Percentiles rank a stretch among this genome's conserved stretches.
These are phyloP conservation scores for Entoloma clypeatum DNA, from an alignment of 1,284 basidiomycete species.

Conservation along the genomic window DNA sequence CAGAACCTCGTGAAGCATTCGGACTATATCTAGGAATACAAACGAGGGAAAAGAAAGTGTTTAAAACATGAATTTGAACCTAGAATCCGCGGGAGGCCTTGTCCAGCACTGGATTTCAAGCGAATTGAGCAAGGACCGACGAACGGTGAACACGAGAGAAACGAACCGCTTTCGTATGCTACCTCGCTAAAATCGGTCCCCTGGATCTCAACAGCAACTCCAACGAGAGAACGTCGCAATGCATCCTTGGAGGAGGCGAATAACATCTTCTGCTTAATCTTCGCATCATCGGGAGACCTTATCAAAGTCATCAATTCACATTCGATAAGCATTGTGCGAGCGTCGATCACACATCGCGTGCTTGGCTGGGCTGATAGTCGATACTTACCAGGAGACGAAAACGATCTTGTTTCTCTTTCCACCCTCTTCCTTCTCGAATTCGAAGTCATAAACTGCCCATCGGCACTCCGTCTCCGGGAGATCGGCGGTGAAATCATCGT, in stretches of 20 bases:
- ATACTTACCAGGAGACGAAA: conserved; percentile 78
- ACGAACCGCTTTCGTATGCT: conserved; percentile 72
- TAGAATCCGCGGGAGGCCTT: conserved; percentile 26
- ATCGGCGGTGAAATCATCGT: conserved; percentile 75
- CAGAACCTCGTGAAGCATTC: conserved; percentile 6
- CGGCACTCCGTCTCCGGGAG: conserved; percentile 78
- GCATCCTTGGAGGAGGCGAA: conserved; percentile 91
- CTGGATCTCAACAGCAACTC: conserved; percentile 81
- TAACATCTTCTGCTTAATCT: conserved; percentile 94
- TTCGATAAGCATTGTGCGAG: background rate
- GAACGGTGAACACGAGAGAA: conserved; percentile 5
- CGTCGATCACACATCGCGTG: conserved; percentile 9
- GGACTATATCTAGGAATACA: conserved; percentile 10
- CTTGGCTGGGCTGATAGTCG: conserved; percentile 5
- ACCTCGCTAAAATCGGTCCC: conserved; percentile 84
- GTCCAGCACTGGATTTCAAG: conserved; percentile 24
- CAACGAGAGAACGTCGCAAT: conserved; percentile 56
- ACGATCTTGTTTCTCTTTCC: conserved; percentile 89
- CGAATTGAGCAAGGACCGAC: conserved; percentile 7
- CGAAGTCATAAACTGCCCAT: conserved; percentile 94
- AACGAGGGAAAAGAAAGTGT: conserved; percentile 6
- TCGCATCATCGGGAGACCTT: conserved; percentile 88
- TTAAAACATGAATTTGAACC: conserved; percentile 9
- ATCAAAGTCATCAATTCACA: conserved; percentile 16
- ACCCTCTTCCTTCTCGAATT: conserved; percentile 76